Evolutionary conservation across 495 filamentous ascomycete species (phyloP), one percentile per base, ranked within the genome.

Genomic region (Neurospora sp.): DNA sequence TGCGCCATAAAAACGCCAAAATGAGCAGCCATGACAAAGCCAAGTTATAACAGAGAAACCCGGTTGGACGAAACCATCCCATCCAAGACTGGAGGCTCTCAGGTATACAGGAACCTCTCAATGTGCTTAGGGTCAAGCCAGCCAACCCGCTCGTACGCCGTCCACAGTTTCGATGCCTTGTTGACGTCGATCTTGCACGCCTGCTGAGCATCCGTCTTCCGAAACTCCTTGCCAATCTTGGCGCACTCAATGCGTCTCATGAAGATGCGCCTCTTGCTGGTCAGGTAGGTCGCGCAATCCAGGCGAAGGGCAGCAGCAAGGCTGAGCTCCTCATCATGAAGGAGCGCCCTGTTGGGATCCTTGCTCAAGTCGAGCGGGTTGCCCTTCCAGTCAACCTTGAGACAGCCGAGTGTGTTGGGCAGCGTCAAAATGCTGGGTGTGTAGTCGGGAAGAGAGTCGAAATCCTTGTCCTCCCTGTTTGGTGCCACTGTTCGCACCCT

Each of bases 151-250:
- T 98, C 92, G 78, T 92, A 99, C 38, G 93, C 94, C 53, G 90
- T 90, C 94, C 94, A 97, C 70, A 99, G 87, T 81, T 96, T 96
- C 77, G 93, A 97, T 38, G 96, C 94, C 86, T 99, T 99, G 85
- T 98, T 98, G 81, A 98, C 96, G 80, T 99, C 96, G 73, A 98
- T 97, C 85, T 96, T 96, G 88, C 94, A 97, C 37, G 93, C 93
- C 80, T 97, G 93, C 81, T 99, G 96, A 40, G 94, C 93, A 80
- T 97, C 93, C n/a, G 96, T 98, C 88, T 98, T 99, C 74, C 93
- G 88, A 78, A 99, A 99, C 77, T 96, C 92, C 81, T 97, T 96
- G 76, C 88, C 87, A 69, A 90, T 88, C 69, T 82, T 82, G 59
- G 93, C 82, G 31, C 91, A 88, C 68, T 91, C 88, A 69, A 93